A percentile compares a stretch with the other conserved stretches of the same genome.
Evolutionary conservation across 257 asterid species (phyloP).

Genomic region (Paulownia fortunei): DNA sequence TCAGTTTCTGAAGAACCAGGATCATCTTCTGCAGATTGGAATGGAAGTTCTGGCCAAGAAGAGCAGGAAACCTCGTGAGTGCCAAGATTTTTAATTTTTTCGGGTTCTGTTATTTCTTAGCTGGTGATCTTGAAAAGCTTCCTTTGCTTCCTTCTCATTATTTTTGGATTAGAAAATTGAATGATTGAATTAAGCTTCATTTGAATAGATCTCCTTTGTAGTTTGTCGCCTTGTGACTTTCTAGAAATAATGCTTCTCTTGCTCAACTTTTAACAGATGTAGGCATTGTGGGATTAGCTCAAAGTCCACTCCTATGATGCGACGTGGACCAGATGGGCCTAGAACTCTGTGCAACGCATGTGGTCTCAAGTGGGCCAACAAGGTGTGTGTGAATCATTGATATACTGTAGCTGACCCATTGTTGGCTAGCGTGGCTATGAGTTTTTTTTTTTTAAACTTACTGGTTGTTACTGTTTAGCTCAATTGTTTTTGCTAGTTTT

Average conservation of each 20-base stretch:
- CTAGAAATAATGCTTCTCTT: slow-evolving; percentile 25
- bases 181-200: slow-evolving; percentile 26
- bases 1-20: slow-evolving; percentile 78
- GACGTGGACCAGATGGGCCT: slow-evolving; percentile 97
- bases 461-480: background rate
- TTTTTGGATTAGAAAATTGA: background rate
- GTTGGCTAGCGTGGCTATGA: background rate
- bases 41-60: slow-evolving; percentile 66
- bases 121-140: background rate
- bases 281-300: slow-evolving; percentile 90
- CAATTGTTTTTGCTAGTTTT: background rate
- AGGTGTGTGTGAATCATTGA: slow-evolving; percentile 52
- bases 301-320: slow-evolving; percentile 97
- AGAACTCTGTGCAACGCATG: slow-evolving; percentile 95
- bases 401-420: background rate
- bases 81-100: slow-evolving; percentile 7
- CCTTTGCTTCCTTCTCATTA: slow-evolving; percentile 12
- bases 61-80: slow-evolving; percentile 91
- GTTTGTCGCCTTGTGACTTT: slow-evolving; percentile 8
- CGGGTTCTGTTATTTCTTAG: background rate
- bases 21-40: slow-evolving; percentile 83
- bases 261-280: slow-evolving; percentile 58
- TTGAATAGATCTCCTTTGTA: background rate
- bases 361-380: slow-evolving; percentile 86
- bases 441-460: background rate